Evolutionary conservation across 2,329 filamentous ascomycete genomes (phyloP).

Genomic region (Fusarium sp.): DNA sequence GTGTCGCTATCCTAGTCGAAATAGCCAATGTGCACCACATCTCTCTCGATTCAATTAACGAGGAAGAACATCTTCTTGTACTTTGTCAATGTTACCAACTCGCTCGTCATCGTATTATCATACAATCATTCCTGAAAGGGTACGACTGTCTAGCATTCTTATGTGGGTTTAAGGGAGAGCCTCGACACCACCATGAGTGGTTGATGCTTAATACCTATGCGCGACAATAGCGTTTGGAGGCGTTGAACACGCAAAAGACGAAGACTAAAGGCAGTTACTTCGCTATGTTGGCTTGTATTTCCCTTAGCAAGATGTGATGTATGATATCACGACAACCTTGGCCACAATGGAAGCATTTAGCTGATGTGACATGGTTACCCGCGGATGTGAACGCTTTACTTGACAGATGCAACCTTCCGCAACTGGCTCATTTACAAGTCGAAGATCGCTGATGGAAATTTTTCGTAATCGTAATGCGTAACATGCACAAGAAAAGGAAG

Average conservation of each 20-base stretch:
- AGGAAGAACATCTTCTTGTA: not conserved
- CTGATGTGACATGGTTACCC: not conserved
- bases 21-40: not conserved
- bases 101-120: not conserved
- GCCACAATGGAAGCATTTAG: not conserved
- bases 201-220: not conserved
- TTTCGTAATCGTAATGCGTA: not conserved
- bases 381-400: not conserved
- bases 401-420: not conserved
- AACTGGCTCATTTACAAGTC: not conserved
- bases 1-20: not conserved
- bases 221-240: not conserved
- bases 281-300: not conserved
- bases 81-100: not conserved
- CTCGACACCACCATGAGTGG: too few species aligned
- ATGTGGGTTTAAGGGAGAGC: not conserved
- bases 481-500: too few species aligned
- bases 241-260: not conserved
- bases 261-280: not conserved
- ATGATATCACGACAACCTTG: not conserved
- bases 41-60: not conserved
- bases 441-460: not conserved
- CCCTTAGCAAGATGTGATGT: not conserved
- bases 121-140: not conserved
- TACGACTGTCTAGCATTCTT: not conserved